phyloP scores from a whole-genome alignment of 352 stramenopile genomes.

The Globisporangium viniferum region DNA sequence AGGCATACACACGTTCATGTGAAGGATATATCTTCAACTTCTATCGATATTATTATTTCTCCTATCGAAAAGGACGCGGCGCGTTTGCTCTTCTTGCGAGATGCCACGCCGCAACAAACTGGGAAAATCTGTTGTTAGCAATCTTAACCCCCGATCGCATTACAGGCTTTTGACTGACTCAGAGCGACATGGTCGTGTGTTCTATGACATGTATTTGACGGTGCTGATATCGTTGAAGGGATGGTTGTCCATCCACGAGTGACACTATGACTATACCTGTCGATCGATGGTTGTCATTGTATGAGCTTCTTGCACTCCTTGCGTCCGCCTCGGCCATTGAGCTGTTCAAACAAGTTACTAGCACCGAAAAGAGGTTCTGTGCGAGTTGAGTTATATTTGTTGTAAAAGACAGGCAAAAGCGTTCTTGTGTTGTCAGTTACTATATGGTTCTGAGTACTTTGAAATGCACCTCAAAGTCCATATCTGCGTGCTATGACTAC shows the following conservation, averaged over 20 bases:
- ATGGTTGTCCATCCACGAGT: background rate
- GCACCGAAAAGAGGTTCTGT: background rate
- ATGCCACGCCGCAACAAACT: too few species aligned
- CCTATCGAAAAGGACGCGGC: background rate
- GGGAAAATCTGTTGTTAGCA: too few species aligned
- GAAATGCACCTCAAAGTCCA: background rate
- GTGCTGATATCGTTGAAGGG: background rate
- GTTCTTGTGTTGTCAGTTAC: background rate
- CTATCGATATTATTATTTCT: too few species aligned
- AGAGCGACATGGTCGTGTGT: background rate
- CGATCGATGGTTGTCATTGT: background rate
- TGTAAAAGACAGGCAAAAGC: background rate
- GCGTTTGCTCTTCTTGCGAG: background rate
- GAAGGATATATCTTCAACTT: background rate
- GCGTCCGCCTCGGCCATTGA: background rate
- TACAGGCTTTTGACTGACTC: too few species aligned
- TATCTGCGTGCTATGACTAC: background rate
- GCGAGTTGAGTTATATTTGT: background rate
- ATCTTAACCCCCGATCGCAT: too few species aligned
- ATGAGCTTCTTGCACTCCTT: too few species aligned
- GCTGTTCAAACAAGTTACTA: background rate
- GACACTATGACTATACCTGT: background rate
- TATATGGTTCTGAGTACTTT: background rate
- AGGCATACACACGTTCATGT: background rate
- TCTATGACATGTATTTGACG: background rate